These are phyloP conservation scores for Aspergillus panamensis DNA, from an alignment of 495 filamentous ascomycete species.

Conservation along the genomic window DNA sequence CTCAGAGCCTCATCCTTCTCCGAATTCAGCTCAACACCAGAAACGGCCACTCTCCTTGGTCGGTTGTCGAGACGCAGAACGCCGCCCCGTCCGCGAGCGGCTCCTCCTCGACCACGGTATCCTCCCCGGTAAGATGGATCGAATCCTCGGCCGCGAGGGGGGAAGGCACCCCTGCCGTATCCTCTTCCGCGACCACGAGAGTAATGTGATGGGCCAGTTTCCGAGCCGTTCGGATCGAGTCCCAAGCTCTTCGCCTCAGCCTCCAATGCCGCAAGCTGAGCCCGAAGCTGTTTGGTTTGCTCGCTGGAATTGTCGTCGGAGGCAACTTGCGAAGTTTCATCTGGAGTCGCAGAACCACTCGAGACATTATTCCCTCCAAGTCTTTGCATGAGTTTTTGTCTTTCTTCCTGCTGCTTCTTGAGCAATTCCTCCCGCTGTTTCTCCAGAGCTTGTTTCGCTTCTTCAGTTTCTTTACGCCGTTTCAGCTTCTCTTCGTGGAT, in stretches of 20 bases:
- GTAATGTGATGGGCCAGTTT: constrained; percentile 24
- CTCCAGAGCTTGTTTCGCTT: constrained; percentile 67
- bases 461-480: constrained; percentile 71
- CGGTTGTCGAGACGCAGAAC: constrained; percentile 84
- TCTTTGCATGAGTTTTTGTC: constrained; percentile 62
- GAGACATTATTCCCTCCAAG: constrained; percentile 46
- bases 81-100: constrained; percentile 50
- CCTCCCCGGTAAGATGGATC: constrained; percentile 45
- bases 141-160: constrained; percentile 41
- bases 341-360: constrained; percentile 22
- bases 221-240: constrained; percentile 54
- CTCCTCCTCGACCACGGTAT: constrained; percentile 57
- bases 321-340: constrained; percentile 25
- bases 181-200: constrained; percentile 44
- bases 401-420: constrained; percentile 73
- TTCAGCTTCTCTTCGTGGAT: constrained; percentile 70
- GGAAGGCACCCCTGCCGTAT: constrained; percentile 35
- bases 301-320: constrained; percentile 50
- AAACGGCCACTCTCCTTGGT: constrained; percentile 70
- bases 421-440: constrained; percentile 71
- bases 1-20: constrained; percentile 80
- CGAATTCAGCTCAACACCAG: constrained; percentile 63
- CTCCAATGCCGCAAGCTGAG: constrained; percentile 77
- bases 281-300: constrained; percentile 65
- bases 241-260: constrained; percentile 80